These are phyloP conservation scores for Epichloe sp. DNA, from an alignment of 2,329 filamentous ascomycete species.

Conservation along the genomic window DNA sequence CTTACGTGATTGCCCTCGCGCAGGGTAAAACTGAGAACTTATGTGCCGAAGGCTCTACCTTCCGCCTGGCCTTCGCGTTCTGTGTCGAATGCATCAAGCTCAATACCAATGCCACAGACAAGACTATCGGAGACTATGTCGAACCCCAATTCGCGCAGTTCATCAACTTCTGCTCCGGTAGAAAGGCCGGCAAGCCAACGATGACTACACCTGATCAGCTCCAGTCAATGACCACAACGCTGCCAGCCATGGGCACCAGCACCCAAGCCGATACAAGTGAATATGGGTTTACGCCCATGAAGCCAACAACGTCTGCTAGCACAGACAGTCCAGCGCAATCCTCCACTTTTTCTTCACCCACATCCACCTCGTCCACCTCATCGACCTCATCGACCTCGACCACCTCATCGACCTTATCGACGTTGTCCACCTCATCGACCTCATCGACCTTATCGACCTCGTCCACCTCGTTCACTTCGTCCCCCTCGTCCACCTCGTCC, in stretches of 20 bases:
- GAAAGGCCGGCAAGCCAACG: conserved; percentile 8
- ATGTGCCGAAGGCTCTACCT: conserved; percentile 30
- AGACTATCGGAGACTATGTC: conserved; percentile 22
- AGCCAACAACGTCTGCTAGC: background rate
- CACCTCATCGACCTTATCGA: fast-evolving
- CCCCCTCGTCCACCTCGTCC: background rate
- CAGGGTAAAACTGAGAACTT: conserved; percentile 34
- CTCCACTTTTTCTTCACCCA: background rate
- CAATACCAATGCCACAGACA: conserved; percentile 14
- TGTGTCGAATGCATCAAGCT: conserved; percentile 31
- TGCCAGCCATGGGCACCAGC: conserved; percentile 12
- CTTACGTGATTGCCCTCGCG: conserved; percentile 34
- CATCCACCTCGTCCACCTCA: background rate
- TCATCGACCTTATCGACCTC: fast-evolving
- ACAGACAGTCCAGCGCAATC: background rate
- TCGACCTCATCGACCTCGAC: fast-evolving
- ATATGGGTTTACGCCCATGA: conserved; percentile 10
- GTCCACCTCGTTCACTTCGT: background rate
- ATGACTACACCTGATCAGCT: conserved; percentile 6
- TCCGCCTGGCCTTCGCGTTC: conserved; percentile 18
- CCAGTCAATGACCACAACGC: conserved; percentile 13
- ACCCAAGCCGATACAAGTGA: conserved; percentile 14
- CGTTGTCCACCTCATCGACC: fast-evolving
- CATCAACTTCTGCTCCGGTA: conserved; percentile 29
- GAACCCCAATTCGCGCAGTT: conserved; percentile 29